Evolutionary conservation across 2,329 filamentous ascomycete genomes (phyloP), one percentile per base, ranked within the genome.

Genomic region (Exophiala oligosperma): DNA sequence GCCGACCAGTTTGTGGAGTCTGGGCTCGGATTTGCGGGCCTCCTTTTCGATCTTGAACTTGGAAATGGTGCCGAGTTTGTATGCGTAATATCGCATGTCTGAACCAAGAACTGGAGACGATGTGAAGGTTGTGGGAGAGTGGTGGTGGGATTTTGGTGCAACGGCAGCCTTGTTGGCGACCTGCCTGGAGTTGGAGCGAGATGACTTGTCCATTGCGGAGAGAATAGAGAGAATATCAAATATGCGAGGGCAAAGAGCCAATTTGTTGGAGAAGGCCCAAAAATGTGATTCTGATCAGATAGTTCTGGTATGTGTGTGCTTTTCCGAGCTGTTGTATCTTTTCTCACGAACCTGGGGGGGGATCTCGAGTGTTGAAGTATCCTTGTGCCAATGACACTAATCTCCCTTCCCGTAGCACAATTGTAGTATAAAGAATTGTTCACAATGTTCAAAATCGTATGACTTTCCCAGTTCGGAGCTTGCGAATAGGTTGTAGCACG

Each of bases 11-110:
- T 54, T 61, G 44, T 37, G 46, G 3, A 63, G 53, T 21, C 48
- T 58, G 40, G 61, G 61, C 23, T 55, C 55, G 12, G 55, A 12
- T 44, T 59, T 63, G 43, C 49, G 46, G 28, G 58, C 61, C 54
- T 63, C 61, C n/a, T 47, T 49, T 40, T 59, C 44, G 41, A 63
- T 63, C 4, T 60, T 61, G 28, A 35, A 47, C 23, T 46, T 51
- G 17, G 61, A 61, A 35, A 61, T 44, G 24, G 54, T 59, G 32
- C 61, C 58, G 17, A 63, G 40, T 52, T 61, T 55, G 43, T 63
- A 61, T 24, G 61, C 61, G 8, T 57, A 46, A 37, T 37, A 49
- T 28, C 40, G 49, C n/a, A 44, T 50, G 24, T 48, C 46, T 48
- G 46, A 28, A 26, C 46, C 24, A 17, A 48, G 46, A 26, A 48